Base-by-base conservation (phyloP, 192 early-diverging fungal species). In the Martensiomyces pterosporus region DNA sequence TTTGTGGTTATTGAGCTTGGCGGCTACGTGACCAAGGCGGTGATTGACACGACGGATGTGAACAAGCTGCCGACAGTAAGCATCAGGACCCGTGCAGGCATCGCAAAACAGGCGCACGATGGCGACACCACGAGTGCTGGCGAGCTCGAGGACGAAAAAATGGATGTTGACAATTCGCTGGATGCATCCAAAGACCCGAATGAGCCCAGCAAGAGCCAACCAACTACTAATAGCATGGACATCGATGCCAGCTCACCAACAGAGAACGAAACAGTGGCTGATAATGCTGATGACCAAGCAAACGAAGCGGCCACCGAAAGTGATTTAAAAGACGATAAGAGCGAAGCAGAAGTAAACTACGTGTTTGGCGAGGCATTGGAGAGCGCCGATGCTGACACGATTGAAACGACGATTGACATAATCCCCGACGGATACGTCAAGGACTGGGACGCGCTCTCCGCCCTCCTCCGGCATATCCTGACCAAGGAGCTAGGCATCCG, bases 1-100 rank as follows among this genome's bases (percentile, higher is more conserved):
- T 87, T 86, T 62, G 77, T 97, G 19, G 86, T 94, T 13, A 83
- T 97, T 47, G 89, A 94, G 74, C 78, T 86, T 22, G 92, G 94
- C 38, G 86, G 86, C 39, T 78, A 78, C 53, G 73, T 47, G 18
- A 87, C 85, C n/a, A 89, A 84, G 56, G 87, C 87, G 13, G 85
- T 88, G 37, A 78, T 80, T 44, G 81, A 83, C 57, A 78, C 79
- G 26, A 63, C 79, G 13, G 94, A 97, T 44, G 86, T 88, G 14
- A 84, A 85, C 58, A 79, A 80, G 33, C 58, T 73, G 6, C 87
- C 91, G 5, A 60, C 62, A n/a, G 75, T 86, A 45, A 81, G 27
- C 78, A 82, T 60, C 60, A 38, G 70, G 29, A 57, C 48, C 14
- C 62, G 54, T 17, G 50, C 60, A 0, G 57, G 65, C 2, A 47